Percentiles rank a stretch among this genome's conserved stretches.
Evolutionary conservation across 2,329 filamentous ascomycete genomes (phyloP).

Genomic region (Plectosphaerella cucumerina): DNA sequence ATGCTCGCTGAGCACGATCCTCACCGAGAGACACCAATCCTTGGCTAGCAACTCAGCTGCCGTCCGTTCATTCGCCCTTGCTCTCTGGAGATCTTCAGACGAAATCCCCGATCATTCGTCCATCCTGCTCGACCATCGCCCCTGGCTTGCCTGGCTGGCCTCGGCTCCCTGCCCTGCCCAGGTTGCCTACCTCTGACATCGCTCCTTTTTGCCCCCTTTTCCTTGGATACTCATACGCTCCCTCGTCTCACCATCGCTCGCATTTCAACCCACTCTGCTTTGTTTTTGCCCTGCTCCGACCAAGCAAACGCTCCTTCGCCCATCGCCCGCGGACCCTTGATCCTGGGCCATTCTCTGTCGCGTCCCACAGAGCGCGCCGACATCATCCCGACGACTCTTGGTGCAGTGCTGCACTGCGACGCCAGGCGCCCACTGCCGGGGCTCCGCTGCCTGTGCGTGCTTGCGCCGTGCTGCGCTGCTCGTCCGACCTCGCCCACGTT

Average conservation of each 20-base stretch:
- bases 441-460: neutral
- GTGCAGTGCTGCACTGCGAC: neutral
- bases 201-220: neutral
- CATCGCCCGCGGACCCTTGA: neutral
- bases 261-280: neutral
- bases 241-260: neutral
- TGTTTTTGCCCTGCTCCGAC: neutral
- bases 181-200: neutral
- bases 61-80: neutral
- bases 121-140: neutral
- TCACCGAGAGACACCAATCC: neutral
- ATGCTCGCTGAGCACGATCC: neutral
- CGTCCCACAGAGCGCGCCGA: neutral
- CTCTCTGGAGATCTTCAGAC: neutral
- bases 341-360: neutral
- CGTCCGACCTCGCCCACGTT: conserved; percentile 4
- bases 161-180: too few species aligned
- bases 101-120: neutral
- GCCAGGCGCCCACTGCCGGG: neutral
- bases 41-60: neutral
- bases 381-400: neutral
- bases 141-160: too few species aligned
- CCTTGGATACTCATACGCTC: neutral
- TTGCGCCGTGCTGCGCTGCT: neutral
- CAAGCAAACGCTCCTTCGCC: neutral